Percentiles rank a stretch among this genome's conserved stretches.
These are phyloP conservation scores for Lenwebbia sp. DNA, from an alignment of 345 rosid species.

Conservation along the genomic window DNA sequence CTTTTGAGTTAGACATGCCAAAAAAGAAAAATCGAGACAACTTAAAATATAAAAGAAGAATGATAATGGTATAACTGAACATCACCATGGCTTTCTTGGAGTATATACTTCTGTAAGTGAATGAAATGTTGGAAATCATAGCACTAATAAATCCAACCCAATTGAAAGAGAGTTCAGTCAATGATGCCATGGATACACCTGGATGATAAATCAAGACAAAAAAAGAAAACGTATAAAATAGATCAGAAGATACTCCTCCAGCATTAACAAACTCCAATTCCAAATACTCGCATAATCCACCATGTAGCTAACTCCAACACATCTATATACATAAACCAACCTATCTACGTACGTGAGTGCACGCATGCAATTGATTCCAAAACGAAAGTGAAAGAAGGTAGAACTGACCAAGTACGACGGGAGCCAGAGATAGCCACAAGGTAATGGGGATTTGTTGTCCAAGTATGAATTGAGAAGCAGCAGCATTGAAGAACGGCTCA, in stretches of 20 bases:
- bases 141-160: slow-evolving; percentile 97
- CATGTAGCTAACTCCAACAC: neutral
- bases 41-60: neutral
- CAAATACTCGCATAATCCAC: neutral
- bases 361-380: neutral
- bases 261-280: neutral
- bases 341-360: neutral
- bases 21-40: neutral
- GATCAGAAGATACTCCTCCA: neutral
- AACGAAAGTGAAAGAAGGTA: neutral
- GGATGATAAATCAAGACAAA: neutral
- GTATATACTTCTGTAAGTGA: slow-evolving; percentile 91
- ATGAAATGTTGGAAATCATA: slow-evolving; percentile 91
- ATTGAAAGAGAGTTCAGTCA: slow-evolving; percentile 92
- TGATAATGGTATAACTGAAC: neutral
- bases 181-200: slow-evolving; percentile 92
- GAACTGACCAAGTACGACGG: slow-evolving; percentile 71
- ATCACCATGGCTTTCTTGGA: slow-evolving; percentile 97
- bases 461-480: slow-evolving; percentile 85
- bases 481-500: slow-evolving; percentile 97
- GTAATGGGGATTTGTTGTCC: slow-evolving; percentile 79
- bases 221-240: neutral
- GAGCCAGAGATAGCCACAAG: slow-evolving; percentile 86
- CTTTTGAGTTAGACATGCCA: neutral
- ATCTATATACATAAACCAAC: neutral